Evolutionary conservation across 2,329 filamentous ascomycete species (phyloP).

Genomic region (Fusarium sp.): DNA sequence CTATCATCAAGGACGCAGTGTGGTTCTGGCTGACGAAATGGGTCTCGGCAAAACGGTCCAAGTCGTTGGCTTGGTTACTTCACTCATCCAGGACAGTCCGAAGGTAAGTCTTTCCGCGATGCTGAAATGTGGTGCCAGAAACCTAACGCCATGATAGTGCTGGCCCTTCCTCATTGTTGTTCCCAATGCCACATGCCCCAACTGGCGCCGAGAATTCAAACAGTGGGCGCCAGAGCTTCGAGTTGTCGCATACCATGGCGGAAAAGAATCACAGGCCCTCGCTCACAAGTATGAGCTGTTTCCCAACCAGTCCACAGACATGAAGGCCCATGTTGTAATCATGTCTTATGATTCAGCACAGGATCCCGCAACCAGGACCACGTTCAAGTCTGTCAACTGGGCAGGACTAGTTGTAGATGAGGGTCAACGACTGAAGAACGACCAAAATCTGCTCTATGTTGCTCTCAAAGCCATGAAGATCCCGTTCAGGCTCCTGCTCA

Average conservation of each 20-base stretch:
- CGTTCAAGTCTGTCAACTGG: constrained; percentile 85
- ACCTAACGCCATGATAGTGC: constrained; percentile 62
- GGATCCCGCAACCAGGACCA: constrained; percentile 76
- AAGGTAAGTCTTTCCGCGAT: constrained; percentile 53
- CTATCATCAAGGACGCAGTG: constrained; percentile 86
- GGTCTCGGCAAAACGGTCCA: constrained; percentile 98
- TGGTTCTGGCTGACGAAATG: constrained; percentile 98
- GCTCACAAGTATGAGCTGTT: constrained; percentile 90
- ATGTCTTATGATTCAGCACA: constrained; percentile 94
- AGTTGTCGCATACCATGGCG: constrained; percentile 94
- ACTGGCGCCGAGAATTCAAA: constrained; percentile 97
- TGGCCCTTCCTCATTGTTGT: constrained; percentile 96
- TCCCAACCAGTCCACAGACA: constrained; percentile 73
- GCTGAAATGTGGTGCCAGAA: neutral
- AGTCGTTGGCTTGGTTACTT: constrained; percentile 85
- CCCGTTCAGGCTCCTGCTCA: constrained; percentile 88
- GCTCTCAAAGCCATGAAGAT: constrained; percentile 81
- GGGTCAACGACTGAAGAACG: constrained; percentile 95
- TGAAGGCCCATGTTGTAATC: constrained; percentile 92
- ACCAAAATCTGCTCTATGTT: constrained; percentile 85
- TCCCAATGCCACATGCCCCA: constrained; percentile 95
- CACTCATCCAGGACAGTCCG: constrained; percentile 77
- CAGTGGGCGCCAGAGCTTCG: constrained; percentile 89
- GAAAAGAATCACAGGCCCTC: constrained; percentile 80
- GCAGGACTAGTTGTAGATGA: constrained; percentile 93